phyloP scores from a whole-genome alignment of 257 asterid species.

The Phtheirospermum japonicum region DNA sequence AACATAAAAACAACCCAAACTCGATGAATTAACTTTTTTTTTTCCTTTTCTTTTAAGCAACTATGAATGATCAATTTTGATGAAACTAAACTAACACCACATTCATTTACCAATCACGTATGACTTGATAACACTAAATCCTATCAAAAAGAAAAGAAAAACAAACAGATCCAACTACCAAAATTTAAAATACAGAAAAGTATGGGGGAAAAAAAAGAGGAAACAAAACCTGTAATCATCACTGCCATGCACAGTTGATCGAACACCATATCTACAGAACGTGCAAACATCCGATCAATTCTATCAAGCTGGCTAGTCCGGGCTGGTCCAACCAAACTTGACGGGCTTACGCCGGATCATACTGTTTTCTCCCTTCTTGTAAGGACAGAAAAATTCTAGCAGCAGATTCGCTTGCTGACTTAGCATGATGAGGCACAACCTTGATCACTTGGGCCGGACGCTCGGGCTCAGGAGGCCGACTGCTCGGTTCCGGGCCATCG shows the following conservation, averaged over 20 bases:
- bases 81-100: not conserved
- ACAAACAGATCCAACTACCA: not conserved
- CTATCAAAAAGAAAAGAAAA: conserved; percentile 1
- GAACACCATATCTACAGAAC: conserved; percentile 4
- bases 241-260: conserved; percentile 17
- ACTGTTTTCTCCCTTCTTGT: conserved; percentile 68
- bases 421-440: conserved; percentile 73
- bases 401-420: conserved; percentile 70
- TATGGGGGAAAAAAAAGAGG: not conserved
- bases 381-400: conserved; percentile 78
- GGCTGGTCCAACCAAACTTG: not conserved
- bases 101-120: not conserved
- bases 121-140: conserved; percentile 10
- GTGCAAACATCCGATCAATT: not conserved
- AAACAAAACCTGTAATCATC: not conserved
- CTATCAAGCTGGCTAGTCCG: too few relatives aligned
- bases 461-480: conserved; percentile 25
- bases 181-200: not conserved
- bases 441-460: conserved; percentile 49
- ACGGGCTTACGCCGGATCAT: conserved; percentile 30
- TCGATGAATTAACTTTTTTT: too few relatives aligned
- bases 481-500: conserved; percentile 22
- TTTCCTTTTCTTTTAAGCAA: too few relatives aligned
- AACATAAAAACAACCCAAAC: too few relatives aligned
- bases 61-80: too few relatives aligned